A percentile compares a stretch with the other conserved stretches of the same genome.
Evolutionary conservation across 805 yeast genomes (phyloP).

Genomic region (Pichia rugopelliculosa): DNA sequence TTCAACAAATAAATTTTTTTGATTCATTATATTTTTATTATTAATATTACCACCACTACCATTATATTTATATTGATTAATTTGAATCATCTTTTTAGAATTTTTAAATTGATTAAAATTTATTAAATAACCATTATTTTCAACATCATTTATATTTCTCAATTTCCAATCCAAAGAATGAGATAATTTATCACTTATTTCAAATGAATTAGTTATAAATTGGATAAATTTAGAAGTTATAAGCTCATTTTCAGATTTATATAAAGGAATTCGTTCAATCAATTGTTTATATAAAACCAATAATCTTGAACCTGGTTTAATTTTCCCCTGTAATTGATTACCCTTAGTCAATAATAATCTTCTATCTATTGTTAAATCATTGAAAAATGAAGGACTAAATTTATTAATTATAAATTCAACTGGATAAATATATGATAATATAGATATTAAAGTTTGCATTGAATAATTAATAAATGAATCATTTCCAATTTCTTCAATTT

Average conservation of each 20-base stretch:
- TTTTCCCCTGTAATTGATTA: constrained; percentile 24
- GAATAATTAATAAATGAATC: constrained; percentile 14
- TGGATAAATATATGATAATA: constrained; percentile 18
- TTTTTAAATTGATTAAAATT: not conserved
- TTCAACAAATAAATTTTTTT: not conserved
- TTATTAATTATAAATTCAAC: constrained; percentile 16
- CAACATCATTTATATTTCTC: not conserved
- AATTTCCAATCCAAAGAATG: constrained; percentile 24
- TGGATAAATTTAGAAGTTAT: constrained; percentile 10
- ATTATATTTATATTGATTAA: not conserved
- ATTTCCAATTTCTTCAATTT: constrained; percentile 5
- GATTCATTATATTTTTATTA: not conserved
- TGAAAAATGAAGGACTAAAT: constrained; percentile 19
- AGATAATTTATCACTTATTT: constrained; percentile 25
- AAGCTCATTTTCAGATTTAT: constrained; percentile 19
- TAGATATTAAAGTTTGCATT: constrained; percentile 22
- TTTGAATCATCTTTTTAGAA: not conserved
- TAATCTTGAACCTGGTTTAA: constrained; percentile 27
- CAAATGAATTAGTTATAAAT: constrained; percentile 18
- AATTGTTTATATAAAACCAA: constrained; percentile 24
- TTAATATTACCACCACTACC: not conserved
- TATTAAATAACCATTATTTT: not conserved
- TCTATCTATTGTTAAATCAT: constrained; percentile 9
- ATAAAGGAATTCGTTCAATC: constrained; percentile 16
- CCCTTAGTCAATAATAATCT: constrained; percentile 18